Evolutionary conservation across 2,329 filamentous ascomycete genomes (phyloP).

Genomic region (Pseudogymnoascus sp.): DNA sequence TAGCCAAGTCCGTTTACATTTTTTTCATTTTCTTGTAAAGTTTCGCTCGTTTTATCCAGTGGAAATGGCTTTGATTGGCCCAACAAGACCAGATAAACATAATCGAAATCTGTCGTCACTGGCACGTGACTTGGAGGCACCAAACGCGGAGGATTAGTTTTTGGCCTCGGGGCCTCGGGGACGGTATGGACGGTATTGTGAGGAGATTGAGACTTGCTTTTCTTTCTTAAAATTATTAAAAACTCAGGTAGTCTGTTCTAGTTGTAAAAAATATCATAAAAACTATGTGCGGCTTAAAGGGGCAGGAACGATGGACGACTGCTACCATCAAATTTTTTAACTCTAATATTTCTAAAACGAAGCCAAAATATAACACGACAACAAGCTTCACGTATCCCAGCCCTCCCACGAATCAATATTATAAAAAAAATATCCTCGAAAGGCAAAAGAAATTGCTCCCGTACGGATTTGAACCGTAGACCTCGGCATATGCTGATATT

Average conservation of each 20-base stretch:
- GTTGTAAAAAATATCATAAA: background rate
- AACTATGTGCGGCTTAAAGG: background rate
- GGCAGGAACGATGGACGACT: background rate
- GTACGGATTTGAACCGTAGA: constrained; percentile 4
- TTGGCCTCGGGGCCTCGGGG: background rate
- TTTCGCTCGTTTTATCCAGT: constrained; percentile 9
- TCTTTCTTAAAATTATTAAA: no score
- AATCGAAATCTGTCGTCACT: background rate
- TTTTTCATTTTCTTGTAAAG: constrained; percentile 8
- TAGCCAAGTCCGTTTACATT: constrained; percentile 2
- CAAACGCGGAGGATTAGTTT: background rate
- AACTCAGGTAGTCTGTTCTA: background rate
- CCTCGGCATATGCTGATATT: background rate
- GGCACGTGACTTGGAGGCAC: background rate
- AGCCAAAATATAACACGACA: background rate
- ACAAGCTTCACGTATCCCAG: background rate
- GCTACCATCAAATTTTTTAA: no score
- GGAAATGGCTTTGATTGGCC: background rate
- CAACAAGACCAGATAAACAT: background rate
- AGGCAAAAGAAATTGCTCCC: background rate
- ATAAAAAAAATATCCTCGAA: background rate
- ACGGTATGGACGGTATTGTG: no score
- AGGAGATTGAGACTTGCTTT: background rate
- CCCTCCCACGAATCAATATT: background rate
- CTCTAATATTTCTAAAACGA: background rate